These are phyloP conservation scores for Neurospora sp. DNA, from an alignment of 495 filamentous ascomycete genomes.

Conservation along the genomic window DNA sequence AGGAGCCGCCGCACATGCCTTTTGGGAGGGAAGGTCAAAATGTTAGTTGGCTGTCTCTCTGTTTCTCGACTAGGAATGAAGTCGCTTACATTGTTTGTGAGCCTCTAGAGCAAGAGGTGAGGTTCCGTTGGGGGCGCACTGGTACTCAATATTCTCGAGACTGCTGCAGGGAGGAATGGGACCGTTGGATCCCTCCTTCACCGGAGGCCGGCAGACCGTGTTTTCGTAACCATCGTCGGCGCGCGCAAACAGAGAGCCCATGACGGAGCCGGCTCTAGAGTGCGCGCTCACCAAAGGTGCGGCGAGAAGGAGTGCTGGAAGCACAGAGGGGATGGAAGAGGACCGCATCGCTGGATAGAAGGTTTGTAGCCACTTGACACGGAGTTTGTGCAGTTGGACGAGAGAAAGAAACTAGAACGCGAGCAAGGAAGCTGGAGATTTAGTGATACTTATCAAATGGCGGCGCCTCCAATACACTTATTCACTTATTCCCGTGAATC, in stretches of 20 bases:
- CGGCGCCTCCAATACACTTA: too few relatives aligned
- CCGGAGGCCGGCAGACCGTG: conserved; percentile 18
- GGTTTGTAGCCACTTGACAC: background rate
- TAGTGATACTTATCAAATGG: too few relatives aligned
- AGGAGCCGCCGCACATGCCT: conserved; percentile 31
- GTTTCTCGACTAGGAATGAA: background rate
- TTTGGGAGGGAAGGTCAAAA: background rate
- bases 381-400: too few relatives aligned
- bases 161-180: conserved; percentile 21
- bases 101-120: conserved; percentile 18
- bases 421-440: too few relatives aligned
- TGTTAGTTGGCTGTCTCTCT: background rate
- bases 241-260: background rate
- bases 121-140: conserved; percentile 20
- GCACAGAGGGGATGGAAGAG: background rate
- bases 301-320: background rate
- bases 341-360: background rate
- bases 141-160: conserved; percentile 19
- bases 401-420: too few relatives aligned
- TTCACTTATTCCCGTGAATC: too few relatives aligned
- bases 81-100: conserved; percentile 23
- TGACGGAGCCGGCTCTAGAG: background rate
- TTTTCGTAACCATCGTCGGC: conserved; percentile 15
- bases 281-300: background rate
- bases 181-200: conserved; percentile 15